Evolutionary conservation across 2,329 filamentous ascomycete genomes (phyloP).

Genomic region (Hypocreales sp.): DNA sequence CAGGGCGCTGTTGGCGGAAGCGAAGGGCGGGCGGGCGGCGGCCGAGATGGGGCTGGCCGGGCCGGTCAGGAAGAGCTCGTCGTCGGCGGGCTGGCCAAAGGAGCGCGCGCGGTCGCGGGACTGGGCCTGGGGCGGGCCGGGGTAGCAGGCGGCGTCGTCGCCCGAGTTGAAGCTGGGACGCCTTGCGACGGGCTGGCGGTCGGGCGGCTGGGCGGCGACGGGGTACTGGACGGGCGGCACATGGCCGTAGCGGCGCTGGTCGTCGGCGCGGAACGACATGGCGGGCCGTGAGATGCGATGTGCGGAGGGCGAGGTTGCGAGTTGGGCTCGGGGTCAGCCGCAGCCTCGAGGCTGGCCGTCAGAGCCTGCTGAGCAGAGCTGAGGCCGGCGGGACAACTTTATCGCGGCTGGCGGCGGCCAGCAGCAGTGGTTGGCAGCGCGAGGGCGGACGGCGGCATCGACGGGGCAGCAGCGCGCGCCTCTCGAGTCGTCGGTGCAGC

Average conservation of each 20-base stretch:
- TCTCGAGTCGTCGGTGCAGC: not conserved
- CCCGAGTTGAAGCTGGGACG: slow-evolving; percentile 62
- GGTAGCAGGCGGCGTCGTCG: slow-evolving; percentile 49
- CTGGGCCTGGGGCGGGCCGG: slow-evolving; percentile 12
- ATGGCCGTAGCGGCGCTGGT: slow-evolving; percentile 49
- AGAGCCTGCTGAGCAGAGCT: slow-evolving; percentile 2
- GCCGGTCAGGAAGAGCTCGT: slow-evolving; percentile 50
- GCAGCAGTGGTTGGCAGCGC: too few species aligned
- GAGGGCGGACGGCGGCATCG: slow-evolving; percentile 1
- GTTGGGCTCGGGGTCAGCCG: too few species aligned
- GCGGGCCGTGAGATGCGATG: too few species aligned
- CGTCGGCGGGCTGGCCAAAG: slow-evolving; percentile 15
- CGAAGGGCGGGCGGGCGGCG: slow-evolving; percentile 18
- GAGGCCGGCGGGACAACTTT: slow-evolving; percentile 7
- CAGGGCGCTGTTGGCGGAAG: slow-evolving; percentile 28
- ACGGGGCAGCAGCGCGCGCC: not conserved
- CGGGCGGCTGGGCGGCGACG: slow-evolving; percentile 21
- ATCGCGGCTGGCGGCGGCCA: slow-evolving; percentile 5
- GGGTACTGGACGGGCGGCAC: slow-evolving; percentile 51
- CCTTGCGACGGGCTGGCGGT: slow-evolving; percentile 23
- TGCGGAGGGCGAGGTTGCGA: too few species aligned
- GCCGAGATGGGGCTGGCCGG: slow-evolving; percentile 14
- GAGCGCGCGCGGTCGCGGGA: slow-evolving; percentile 2
- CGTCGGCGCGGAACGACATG: slow-evolving; percentile 51
- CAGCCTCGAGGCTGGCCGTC: too few species aligned